These are phyloP conservation scores for Ilyonectria mors-panacis DNA, from an alignment of 2,329 filamentous ascomycete species.

Conservation along the genomic window DNA sequence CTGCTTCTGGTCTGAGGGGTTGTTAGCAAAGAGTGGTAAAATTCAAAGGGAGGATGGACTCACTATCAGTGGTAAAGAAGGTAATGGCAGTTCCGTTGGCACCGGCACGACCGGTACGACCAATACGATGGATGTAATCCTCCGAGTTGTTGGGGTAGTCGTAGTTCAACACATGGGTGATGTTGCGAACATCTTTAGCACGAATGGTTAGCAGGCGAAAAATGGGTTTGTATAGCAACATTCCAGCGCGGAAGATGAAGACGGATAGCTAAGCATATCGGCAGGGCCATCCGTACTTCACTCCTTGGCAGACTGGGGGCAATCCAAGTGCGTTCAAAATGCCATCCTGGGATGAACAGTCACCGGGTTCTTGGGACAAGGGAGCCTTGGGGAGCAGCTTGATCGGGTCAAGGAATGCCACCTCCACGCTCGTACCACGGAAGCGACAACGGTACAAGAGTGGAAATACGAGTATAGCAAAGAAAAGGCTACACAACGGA, in stretches of 20 bases:
- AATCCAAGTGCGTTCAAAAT: slow-evolving; percentile 70
- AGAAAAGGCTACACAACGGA: slow-evolving; percentile 60
- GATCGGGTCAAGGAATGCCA: slow-evolving; percentile 84
- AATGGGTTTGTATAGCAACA: slow-evolving; percentile 70
- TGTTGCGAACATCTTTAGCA: slow-evolving; percentile 97
- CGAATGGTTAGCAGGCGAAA: slow-evolving; percentile 83
- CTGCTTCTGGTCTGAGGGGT: slow-evolving; percentile 83
- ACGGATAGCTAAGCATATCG: slow-evolving; percentile 65
- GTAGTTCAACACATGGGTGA: slow-evolving; percentile 99
- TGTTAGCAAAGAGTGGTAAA: slow-evolving; percentile 53
- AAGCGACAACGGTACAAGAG: slow-evolving; percentile 75
- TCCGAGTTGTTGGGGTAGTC: slow-evolving; percentile 99
- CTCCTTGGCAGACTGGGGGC: slow-evolving; percentile 71
- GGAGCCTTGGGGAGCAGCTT: slow-evolving; percentile 76
- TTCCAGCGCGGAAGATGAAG: slow-evolving; percentile 69
- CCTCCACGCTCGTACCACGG: slow-evolving; percentile 82
- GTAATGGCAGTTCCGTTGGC: slow-evolving; percentile 97
- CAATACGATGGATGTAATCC: slow-evolving; percentile 98
- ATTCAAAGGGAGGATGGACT: slow-evolving; percentile 62
- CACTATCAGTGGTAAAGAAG: slow-evolving; percentile 99
- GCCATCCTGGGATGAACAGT: slow-evolving; percentile 67
- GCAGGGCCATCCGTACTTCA: slow-evolving; percentile 65
- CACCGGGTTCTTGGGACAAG: slow-evolving; percentile 70
- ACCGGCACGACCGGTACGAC: slow-evolving; percentile 95
- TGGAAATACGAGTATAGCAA: slow-evolving; percentile 83